A percentile compares a stretch with the other conserved stretches of the same genome.
Conservation (phyloP, 768 basidiomycete species). For the Leccinum obscurum region DNA sequence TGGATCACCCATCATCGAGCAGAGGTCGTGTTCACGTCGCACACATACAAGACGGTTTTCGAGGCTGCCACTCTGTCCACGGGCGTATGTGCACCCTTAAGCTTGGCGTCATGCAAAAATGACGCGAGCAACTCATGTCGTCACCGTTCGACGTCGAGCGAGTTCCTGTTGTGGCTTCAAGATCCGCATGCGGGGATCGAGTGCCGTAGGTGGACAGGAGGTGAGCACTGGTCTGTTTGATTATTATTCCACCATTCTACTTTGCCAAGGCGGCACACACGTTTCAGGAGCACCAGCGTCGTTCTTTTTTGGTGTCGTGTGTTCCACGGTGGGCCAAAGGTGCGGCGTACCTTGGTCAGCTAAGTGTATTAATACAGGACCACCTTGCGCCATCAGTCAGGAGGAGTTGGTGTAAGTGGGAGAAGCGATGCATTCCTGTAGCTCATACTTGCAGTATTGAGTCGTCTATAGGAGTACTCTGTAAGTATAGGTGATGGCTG, state of each 20-base stretch:
- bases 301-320: slow-evolving; percentile 7
- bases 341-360: neutral
- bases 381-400: neutral
- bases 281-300: slow-evolving; percentile 2
- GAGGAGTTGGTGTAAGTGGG: neutral
- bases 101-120: slow-evolving; percentile 3
- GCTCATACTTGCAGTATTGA: neutral
- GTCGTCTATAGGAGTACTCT: neutral
- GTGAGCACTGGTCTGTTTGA: slow-evolving; percentile 15
- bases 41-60: slow-evolving; percentile 1
- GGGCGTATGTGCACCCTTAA: slow-evolving; percentile 1
- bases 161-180: slow-evolving; percentile 4
- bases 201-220: slow-evolving; percentile 4
- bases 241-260: neutral
- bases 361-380: neutral
- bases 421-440: neutral
- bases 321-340: slow-evolving; percentile 3
- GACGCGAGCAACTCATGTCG: neutral
- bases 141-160: slow-evolving; percentile 1
- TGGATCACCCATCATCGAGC: slow-evolving; percentile 5
- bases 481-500: neutral
- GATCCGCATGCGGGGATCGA: slow-evolving; percentile 1
- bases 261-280: slow-evolving; percentile 4
- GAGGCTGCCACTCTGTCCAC: slow-evolving; percentile 16
- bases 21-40: neutral